Percentiles rank a stretch among this genome's conserved stretches.
Conservation (phyloP, 495 filamentous ascomycete species). For the Sordaria brevicollis region DNA sequence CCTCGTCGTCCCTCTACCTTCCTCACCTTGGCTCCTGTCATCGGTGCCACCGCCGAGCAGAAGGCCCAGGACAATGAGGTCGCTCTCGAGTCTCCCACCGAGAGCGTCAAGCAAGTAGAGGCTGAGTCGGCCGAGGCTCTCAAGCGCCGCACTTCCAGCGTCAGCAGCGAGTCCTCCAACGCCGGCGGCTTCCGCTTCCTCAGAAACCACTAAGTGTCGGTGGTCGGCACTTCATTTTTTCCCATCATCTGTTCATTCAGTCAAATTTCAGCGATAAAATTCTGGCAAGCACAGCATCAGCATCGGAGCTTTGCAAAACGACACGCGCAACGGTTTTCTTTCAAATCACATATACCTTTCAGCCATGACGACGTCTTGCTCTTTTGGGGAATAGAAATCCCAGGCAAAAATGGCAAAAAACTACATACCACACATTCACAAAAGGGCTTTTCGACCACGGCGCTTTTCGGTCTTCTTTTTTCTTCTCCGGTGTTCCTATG, state of each 20-base stretch:
- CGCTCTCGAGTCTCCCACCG: conserved; percentile 7
- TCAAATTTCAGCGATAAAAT: not conserved
- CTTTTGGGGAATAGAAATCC: not conserved
- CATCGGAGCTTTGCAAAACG: not conserved
- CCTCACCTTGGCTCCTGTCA: conserved; percentile 34
- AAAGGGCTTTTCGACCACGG: not conserved
- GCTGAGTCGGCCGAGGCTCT: conserved; percentile 11
- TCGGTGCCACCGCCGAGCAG: conserved; percentile 20
- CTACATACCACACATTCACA: not conserved
- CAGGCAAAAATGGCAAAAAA: not conserved
- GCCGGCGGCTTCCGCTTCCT: conserved; percentile 28
- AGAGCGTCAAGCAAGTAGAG: not conserved
- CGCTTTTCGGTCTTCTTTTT: not conserved
- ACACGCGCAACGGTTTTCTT: not conserved
- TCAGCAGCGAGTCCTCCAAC: conserved; percentile 24
- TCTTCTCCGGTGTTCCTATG: not conserved
- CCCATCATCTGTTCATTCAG: not conserved
- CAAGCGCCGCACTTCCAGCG: conserved; percentile 26
- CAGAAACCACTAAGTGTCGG: conserved; percentile 31
- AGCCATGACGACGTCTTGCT: not conserved
- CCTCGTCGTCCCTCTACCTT: conserved; percentile 27
- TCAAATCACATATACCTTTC: not conserved
- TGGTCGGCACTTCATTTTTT: conserved; percentile 21
- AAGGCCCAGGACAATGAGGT: not conserved
- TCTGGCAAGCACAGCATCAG: not conserved